Percentiles rank a stretch among this genome's conserved stretches.
phyloP scores from a whole-genome alignment of 1,284 basidiomycete genomes.

The Puccinia coronata region DNA sequence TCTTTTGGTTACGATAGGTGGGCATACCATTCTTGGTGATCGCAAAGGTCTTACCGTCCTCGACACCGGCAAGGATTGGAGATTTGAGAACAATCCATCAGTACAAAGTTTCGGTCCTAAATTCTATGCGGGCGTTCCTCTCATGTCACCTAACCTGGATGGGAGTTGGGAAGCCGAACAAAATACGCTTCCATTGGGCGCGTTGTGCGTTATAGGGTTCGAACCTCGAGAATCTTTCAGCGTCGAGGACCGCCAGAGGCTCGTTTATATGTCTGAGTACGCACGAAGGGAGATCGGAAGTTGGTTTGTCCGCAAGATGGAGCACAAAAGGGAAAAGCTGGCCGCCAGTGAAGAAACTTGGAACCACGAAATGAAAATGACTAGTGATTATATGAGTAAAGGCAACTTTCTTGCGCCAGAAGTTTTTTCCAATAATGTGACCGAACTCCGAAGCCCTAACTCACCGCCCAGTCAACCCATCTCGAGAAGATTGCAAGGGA shows the following conservation, averaged over 20 bases:
- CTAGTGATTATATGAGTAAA: background rate
- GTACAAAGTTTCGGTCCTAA: conserved; percentile 13
- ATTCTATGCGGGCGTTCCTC: conserved; percentile 41
- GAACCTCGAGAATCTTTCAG: conserved; percentile 36
- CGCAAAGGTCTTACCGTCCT: conserved; percentile 36
- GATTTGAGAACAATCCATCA: conserved; percentile 40
- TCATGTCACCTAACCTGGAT: conserved; percentile 41
- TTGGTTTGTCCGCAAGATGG: conserved; percentile 34
- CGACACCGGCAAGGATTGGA: conserved; percentile 47
- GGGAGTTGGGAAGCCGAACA: conserved; percentile 28
- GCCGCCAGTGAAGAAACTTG: conserved; percentile 16
- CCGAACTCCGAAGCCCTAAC: background rate
- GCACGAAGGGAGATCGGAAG: conserved; percentile 40
- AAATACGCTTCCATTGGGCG: conserved; percentile 26
- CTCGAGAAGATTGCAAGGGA: background rate
- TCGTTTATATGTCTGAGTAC: conserved; percentile 44
- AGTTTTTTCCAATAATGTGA: background rate
- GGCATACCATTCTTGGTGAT: conserved; percentile 40
- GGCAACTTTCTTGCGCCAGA: background rate
- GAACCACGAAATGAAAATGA: conserved; percentile 19
- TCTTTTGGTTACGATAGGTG: conserved; percentile 6
- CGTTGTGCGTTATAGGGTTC: conserved; percentile 34
- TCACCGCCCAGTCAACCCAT: conserved; percentile 5
- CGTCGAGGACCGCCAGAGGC: conserved; percentile 32
- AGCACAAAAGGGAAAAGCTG: conserved; percentile 15